Conservation (phyloP, 305 asterid genomes). For the Lippia alba region DNA sequence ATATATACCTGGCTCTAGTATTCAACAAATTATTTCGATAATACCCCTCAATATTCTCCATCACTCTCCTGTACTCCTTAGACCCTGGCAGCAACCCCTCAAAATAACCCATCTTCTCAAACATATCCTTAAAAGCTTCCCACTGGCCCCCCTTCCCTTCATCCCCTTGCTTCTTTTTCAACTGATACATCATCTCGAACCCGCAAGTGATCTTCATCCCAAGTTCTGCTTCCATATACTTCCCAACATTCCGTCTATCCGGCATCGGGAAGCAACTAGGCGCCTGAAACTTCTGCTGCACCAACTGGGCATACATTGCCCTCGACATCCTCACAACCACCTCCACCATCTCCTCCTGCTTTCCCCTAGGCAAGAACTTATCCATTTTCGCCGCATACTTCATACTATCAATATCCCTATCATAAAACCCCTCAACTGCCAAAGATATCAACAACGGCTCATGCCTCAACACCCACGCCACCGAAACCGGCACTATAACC, state of each 20-base stretch:
- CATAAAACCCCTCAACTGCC: conserved; percentile 88
- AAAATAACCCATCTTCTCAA: conserved; percentile 78
- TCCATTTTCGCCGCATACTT: conserved; percentile 80
- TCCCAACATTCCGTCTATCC: conserved; percentile 57
- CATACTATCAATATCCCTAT: conserved; percentile 89
- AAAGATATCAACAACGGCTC: conserved; percentile 71
- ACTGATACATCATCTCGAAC: conserved; percentile 90
- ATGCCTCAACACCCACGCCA: conserved; percentile 78
- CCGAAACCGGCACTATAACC: conserved; percentile 65
- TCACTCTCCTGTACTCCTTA: conserved; percentile 67
- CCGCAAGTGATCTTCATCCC: conserved; percentile 95
- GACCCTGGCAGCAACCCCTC: conserved; percentile 88
- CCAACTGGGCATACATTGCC: conserved; percentile 94
- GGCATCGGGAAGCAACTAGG: conserved; percentile 86
- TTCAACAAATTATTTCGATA: conserved; percentile 65
- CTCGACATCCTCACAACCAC: conserved; percentile 77
- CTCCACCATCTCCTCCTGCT: conserved; percentile 73
- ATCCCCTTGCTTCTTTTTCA: conserved; percentile 68
- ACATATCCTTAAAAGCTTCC: conserved; percentile 76
- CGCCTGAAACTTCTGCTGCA: conserved; percentile 84
- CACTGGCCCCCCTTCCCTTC: conserved; percentile 95
- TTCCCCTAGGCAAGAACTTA: conserved; percentile 68
- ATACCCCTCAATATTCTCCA: conserved; percentile 80
- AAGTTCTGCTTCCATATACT: conserved; percentile 76
- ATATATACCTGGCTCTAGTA: conserved; percentile 58